A percentile compares a stretch with the other conserved stretches of the same genome.
phyloP scores from a whole-genome alignment of 176 grass and related monocot genomes.

The Saccharum spontaneum region DNA sequence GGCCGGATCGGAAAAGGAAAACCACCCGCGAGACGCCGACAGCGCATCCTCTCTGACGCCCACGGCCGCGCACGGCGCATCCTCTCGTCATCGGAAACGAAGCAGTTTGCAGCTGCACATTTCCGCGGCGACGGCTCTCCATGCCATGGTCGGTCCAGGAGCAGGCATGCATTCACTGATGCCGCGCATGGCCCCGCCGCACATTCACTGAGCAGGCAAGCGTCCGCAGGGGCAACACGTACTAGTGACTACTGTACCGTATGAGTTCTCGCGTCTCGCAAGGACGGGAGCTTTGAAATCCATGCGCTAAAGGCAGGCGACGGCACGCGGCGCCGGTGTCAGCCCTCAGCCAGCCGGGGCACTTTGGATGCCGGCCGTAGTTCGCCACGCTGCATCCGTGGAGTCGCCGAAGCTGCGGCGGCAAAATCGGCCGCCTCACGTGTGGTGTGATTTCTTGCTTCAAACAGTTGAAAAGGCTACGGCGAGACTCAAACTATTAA shows the following conservation, averaged over 20 bases:
- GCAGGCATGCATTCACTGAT: neutral
- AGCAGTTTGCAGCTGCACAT: no score
- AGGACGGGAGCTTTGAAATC: conserved; percentile 1
- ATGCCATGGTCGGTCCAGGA: no score
- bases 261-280: neutral
- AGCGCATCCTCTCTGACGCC: neutral
- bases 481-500: no score
- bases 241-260: neutral
- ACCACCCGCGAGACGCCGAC: neutral
- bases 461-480: no score
- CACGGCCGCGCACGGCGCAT: neutral
- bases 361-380: no score
- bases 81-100: neutral
- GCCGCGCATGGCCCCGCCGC: neutral
- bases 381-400: no score
- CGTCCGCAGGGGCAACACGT: neutral
- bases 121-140: no score
- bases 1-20: neutral
- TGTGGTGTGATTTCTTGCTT: no score
- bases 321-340: neutral
- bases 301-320: neutral
- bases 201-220: conserved; percentile 1
- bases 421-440: no score
- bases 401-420: no score
- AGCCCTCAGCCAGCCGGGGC: neutral